Base-by-base conservation (phyloP, 441 rosid genomes). In the Isatis lusitanica region DNA sequence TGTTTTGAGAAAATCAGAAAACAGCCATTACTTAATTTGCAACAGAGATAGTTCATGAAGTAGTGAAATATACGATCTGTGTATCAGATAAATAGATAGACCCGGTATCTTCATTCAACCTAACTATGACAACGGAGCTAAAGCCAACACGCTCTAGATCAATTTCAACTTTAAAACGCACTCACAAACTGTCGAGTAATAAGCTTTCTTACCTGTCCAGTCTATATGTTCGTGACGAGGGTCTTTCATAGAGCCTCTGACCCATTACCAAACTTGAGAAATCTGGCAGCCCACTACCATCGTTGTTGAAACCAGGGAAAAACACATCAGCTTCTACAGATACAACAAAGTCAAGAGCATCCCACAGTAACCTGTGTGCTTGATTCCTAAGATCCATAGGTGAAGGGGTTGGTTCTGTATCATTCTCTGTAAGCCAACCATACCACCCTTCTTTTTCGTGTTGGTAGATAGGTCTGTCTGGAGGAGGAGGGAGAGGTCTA, bases 381-480 rank as follows among this genome's bases (percentile, higher is more conserved):
- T 87, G 90, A 78, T 72, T 82, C 79, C 97, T 87, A 79, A 88
- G 84, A 85, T 90, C 93, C 53, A 79, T 70, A 51, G 83, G 88
- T 42, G 96, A 88, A 71, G 90, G 97, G 24, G 71, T 84, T 71
- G 98, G 98, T 82, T 96, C 98, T 36, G 81, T 76, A 73, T 90
- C 88, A 43, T 82, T 85, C 84, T 89, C 92, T 0, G 88, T 83
- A 71, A 96, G 79, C 99, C 99, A 96, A 79, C 96, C 96, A 81
- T 90, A 96, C 98, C 99, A 96, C 5, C 99, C 99, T 87, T 96
- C 97, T 81, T 90, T 94, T 78, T 96, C 98, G 71, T 96, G 98
- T 76, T 26, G 87, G 80, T 96, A 94, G 66, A 89, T 83, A 66
- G 95, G 98, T 80, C 99, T 84, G 65, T 81, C 96, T 11, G 98